These are phyloP conservation scores for Lactarius quietus DNA, from an alignment of 768 basidiomycete species.

Conservation along the genomic window DNA sequence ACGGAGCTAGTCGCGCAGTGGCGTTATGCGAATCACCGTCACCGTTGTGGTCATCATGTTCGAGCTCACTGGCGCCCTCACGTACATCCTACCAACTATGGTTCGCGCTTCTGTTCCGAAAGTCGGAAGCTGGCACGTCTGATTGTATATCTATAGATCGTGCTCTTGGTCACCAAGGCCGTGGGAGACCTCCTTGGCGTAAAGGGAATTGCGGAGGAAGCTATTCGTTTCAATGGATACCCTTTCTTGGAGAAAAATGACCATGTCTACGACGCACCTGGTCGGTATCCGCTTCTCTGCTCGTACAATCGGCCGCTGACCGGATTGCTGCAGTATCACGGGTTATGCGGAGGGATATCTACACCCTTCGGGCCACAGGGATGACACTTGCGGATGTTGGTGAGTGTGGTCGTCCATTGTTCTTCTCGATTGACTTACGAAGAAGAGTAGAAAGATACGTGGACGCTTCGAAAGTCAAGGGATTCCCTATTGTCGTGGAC, in stretches of 20 bases:
- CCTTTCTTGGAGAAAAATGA: conserved; percentile 97
- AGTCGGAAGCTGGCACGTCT: conserved; percentile 21
- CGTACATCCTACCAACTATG: conserved; percentile 98
- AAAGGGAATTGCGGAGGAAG: conserved; percentile 94
- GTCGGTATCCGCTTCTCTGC: conserved; percentile 42
- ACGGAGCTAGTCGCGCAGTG: conserved; percentile 45
- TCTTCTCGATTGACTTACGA: background rate
- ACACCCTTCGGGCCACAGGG: conserved; percentile 68
- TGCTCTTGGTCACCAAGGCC: conserved; percentile 92
- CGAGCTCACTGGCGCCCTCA: conserved; percentile 94
- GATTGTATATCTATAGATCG: conserved; percentile 59
- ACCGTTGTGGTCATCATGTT: conserved; percentile 99
- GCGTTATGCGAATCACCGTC: conserved; percentile 95
- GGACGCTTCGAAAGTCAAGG: conserved; percentile 72
- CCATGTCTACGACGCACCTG: conserved; percentile 84
- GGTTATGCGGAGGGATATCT: conserved; percentile 84
- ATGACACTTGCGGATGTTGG: conserved; percentile 78
- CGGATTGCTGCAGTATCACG: conserved; percentile 59
- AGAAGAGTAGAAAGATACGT: conserved; percentile 59
- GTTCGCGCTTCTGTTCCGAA: conserved; percentile 43
- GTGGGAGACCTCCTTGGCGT: conserved; percentile 94
- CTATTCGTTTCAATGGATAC: conserved; percentile 95
- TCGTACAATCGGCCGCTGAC: conserved; percentile 5
- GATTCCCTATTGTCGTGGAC: conserved; percentile 83
- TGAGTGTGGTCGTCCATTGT: conserved; percentile 37